phyloP scores from a whole-genome alignment of 2,329 filamentous ascomycete genomes.

The Chaetomiaceae sp. region DNA sequence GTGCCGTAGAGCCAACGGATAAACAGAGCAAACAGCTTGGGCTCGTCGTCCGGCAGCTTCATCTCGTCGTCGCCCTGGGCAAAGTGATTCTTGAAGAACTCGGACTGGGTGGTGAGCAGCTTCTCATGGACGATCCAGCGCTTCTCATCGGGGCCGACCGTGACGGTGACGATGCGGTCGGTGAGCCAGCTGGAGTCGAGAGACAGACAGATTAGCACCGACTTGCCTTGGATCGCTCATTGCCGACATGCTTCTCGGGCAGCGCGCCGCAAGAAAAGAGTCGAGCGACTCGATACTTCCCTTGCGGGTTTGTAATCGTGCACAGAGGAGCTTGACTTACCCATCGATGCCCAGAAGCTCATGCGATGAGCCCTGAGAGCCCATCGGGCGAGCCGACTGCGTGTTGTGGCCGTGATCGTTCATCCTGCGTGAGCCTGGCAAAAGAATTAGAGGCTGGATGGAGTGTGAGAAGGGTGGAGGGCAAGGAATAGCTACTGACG shows the following conservation, averaged over 20 bases:
- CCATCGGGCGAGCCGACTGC: not conserved
- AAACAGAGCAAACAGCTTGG: slow-evolving; percentile 24
- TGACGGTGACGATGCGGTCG: slow-evolving; percentile 22
- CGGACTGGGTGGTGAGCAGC: slow-evolving; percentile 22
- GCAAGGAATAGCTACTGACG: not conserved
- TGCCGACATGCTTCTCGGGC: not conserved
- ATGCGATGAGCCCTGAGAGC: not conserved
- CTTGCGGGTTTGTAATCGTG: not conserved
- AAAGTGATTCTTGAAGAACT: slow-evolving; percentile 22
- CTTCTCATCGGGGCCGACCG: slow-evolving; percentile 19
- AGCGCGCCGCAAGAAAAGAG: too few relatives aligned
- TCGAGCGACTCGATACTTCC: not conserved
- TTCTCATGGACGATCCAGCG: slow-evolving; percentile 24
- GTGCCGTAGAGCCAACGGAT: slow-evolving; percentile 27
- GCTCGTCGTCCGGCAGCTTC: slow-evolving; percentile 17
- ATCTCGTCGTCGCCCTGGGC: slow-evolving; percentile 14
- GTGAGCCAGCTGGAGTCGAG: slow-evolving; percentile 20
- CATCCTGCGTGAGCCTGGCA: not conserved
- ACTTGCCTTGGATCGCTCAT: not conserved
- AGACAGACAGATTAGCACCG: not conserved
- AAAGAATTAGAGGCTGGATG: not conserved
- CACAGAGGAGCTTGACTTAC: not conserved
- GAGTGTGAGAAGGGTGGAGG: not conserved
- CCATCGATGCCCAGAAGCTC: not conserved
- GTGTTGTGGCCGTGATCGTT: not conserved